These are phyloP conservation scores for Pyrenophora seminiperda DNA, from an alignment of 2,329 filamentous ascomycete genomes.

Conservation along the genomic window DNA sequence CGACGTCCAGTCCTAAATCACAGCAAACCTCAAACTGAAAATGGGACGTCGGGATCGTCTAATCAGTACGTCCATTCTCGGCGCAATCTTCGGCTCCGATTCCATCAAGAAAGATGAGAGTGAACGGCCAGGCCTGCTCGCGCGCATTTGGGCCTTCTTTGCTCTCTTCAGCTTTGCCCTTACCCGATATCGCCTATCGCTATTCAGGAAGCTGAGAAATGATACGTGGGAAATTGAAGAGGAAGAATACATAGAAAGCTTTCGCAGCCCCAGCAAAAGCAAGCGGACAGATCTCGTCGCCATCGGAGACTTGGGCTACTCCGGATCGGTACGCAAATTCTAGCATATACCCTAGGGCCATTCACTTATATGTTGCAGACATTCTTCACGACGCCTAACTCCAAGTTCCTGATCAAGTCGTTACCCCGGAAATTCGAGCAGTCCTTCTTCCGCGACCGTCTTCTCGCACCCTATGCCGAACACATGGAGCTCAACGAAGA, in stretches of 20 bases:
- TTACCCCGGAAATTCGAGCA: slow-evolving; percentile 72
- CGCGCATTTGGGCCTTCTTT: slow-evolving; percentile 60
- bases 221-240: slow-evolving; percentile 61
- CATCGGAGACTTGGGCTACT: slow-evolving; percentile 73
- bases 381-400: slow-evolving; percentile 71
- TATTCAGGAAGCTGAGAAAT: slow-evolving; percentile 59
- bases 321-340: slow-evolving; percentile 61
- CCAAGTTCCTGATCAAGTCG: slow-evolving; percentile 73
- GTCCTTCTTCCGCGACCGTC: slow-evolving; percentile 69
- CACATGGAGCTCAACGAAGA: slow-evolving; percentile 66
- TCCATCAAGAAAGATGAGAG: slow-evolving; percentile 23
- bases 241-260: slow-evolving; percentile 60
- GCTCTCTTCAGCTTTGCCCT: slow-evolving; percentile 58
- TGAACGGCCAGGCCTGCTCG: slow-evolving; percentile 43
- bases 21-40: slow-evolving; percentile 7
- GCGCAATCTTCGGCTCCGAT: slow-evolving; percentile 41
- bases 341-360: not conserved
- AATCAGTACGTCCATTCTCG: slow-evolving; percentile 46
- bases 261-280: slow-evolving; percentile 50
- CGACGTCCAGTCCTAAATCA: slow-evolving; percentile 1
- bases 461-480: slow-evolving; percentile 67
- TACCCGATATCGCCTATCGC: slow-evolving; percentile 52
- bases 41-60: slow-evolving; percentile 47
- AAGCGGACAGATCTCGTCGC: slow-evolving; percentile 55
- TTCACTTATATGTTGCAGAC: slow-evolving; percentile 52